Conservation (phyloP, 805 yeast genomes). For the Barnettozyma sucrosica region DNA sequence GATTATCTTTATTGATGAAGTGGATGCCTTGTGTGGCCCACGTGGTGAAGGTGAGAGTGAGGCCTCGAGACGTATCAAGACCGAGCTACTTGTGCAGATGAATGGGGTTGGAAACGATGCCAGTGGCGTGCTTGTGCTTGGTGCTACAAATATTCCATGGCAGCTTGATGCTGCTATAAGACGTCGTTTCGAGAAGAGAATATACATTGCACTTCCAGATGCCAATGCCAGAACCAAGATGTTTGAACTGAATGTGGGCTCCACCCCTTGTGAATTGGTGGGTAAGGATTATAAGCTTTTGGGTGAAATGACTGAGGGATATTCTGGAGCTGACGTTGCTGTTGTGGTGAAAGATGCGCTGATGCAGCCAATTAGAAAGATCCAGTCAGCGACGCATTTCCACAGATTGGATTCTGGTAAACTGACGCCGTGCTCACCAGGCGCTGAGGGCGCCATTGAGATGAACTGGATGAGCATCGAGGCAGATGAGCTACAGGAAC, state of each 20-base stretch:
- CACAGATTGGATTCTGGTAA: constrained; percentile 48
- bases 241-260: constrained; percentile 92
- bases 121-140: constrained; percentile 85
- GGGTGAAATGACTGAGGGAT: constrained; percentile 94
- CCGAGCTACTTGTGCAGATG: constrained; percentile 95
- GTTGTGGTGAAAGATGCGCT: constrained; percentile 95
- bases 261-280: constrained; percentile 75
- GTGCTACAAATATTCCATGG: constrained; percentile 99
- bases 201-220: constrained; percentile 93
- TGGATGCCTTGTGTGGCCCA: constrained; percentile 96
- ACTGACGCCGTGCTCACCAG: constrained; percentile 94
- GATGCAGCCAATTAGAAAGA: constrained; percentile 95
- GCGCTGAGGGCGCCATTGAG: constrained; percentile 80
- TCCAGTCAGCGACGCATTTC: constrained; percentile 95
- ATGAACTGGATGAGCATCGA: constrained; percentile 92
- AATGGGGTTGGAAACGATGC: constrained; percentile 98
- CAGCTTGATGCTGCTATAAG: constrained; percentile 96
- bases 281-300: constrained; percentile 68
- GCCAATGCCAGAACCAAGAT: constrained; percentile 85
- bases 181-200: constrained; percentile 92
- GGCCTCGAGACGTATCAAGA: constrained; percentile 92
- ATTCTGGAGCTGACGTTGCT: constrained; percentile 95
- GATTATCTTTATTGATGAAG: constrained; percentile 95
- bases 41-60: constrained; percentile 98
- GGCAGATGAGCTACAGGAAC: constrained; percentile 85